Evolutionary conservation across 139 green algal species (phyloP).

Genomic region (Yamagishiella unicocca): DNA sequence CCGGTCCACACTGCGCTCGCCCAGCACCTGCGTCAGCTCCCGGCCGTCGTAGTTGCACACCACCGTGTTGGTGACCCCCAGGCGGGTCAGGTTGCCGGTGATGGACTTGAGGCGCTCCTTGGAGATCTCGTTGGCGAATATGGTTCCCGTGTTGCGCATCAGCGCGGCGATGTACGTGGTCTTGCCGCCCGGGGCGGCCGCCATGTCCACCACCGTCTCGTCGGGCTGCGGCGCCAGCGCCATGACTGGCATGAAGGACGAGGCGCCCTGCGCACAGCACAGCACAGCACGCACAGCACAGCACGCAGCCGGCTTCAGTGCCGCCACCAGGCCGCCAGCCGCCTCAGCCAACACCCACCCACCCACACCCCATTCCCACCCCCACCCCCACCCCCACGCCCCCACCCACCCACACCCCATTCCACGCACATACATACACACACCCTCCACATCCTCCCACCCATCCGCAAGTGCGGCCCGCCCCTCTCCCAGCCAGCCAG

Average conservation of each 20-base stretch:
- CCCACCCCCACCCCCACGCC: background rate
- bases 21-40: conserved; percentile 88
- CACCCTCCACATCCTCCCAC: background rate
- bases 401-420: background rate
- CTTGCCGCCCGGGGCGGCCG: conserved; percentile 98
- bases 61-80: conserved; percentile 96
- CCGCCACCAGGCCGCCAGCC: no score
- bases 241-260: conserved; percentile 98
- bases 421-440: background rate
- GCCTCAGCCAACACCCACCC: no score
- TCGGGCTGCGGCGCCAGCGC: conserved; percentile 88
- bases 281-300: no score
- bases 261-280: conserved; percentile 83
- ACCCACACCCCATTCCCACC: no score
- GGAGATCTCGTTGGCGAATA: conserved; percentile 99
- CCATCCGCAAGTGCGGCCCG: no score
- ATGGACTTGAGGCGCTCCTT: conserved; percentile 92
- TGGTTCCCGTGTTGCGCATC: conserved; percentile 94
- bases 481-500: no score
- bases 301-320: no score
- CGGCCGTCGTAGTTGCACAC: conserved; percentile 97
- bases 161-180: conserved; percentile 96
- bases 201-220: conserved; percentile 96
- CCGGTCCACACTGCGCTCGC: conserved; percentile 86
- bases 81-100: conserved; percentile 91